Conservation (phyloP, 1,284 basidiomycete species). For the Ustilago lituana region DNA sequence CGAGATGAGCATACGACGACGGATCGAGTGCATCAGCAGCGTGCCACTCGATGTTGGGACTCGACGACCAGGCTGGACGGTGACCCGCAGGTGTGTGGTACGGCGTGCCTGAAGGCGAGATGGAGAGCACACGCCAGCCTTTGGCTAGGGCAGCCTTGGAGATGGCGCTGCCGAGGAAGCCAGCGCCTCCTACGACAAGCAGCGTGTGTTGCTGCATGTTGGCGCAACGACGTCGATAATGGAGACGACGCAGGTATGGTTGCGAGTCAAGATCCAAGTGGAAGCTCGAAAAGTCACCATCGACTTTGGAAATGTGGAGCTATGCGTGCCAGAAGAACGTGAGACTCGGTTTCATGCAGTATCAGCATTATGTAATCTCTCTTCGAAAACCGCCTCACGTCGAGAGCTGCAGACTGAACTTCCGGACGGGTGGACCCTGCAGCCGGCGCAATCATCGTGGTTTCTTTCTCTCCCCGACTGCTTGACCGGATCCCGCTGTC, state of each 20-base stretch:
- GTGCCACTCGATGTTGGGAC: slow-evolving; percentile 55
- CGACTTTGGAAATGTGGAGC: slow-evolving; percentile 18
- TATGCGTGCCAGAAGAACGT: too few species aligned
- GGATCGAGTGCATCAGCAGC: slow-evolving; percentile 75
- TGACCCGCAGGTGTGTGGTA: slow-evolving; percentile 89
- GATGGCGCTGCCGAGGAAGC: slow-evolving; percentile 92
- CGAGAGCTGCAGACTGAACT: slow-evolving; percentile 3
- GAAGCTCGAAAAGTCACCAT: too few species aligned
- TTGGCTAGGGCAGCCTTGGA: slow-evolving; percentile 84
- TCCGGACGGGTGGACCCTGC: slow-evolving; percentile 20
- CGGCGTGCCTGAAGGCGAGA: slow-evolving; percentile 87
- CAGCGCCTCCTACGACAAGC: slow-evolving; percentile 87
- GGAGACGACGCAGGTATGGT: too few species aligned
- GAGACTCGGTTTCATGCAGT: too few species aligned
- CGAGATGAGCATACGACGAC: slow-evolving; percentile 76
- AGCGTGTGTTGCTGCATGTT: slow-evolving; percentile 40
- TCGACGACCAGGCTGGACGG: slow-evolving; percentile 81
- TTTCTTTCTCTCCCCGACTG: too few species aligned
- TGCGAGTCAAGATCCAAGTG: too few species aligned
- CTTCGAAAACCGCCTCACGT: not conserved
- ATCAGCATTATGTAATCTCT: slow-evolving; percentile 34
- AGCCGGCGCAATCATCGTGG: slow-evolving; percentile 4
- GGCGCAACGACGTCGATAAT: too few species aligned
- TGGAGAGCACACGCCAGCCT: slow-evolving; percentile 86
- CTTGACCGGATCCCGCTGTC: slow-evolving; percentile 19